Conservation (phyloP, 768 basidiomycete species). For the Mycena haematopus region DNA sequence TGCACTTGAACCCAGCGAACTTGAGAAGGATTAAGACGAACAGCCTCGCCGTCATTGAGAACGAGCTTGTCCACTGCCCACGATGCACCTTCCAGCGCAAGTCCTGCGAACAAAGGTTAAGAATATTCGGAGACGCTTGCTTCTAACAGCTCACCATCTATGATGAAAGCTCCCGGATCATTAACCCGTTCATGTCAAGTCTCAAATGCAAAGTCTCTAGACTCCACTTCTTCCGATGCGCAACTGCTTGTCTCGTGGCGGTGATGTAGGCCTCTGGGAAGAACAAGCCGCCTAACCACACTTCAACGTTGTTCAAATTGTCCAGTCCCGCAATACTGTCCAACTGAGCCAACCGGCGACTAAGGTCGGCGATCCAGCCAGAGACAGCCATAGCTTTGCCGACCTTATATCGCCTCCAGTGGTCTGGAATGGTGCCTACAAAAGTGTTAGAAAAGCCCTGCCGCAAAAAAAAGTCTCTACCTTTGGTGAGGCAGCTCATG, state of each 20-base stretch:
- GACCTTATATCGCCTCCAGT: conserved; percentile 93
- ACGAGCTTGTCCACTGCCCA: conserved; percentile 73
- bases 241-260: conserved; percentile 94
- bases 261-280: conserved; percentile 97
- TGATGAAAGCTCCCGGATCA: conserved; percentile 79
- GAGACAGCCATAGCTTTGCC: conserved; percentile 81
- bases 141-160: conserved; percentile 71
- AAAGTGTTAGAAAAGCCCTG: conserved; percentile 23
- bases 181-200: conserved; percentile 85
- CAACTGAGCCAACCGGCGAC: conserved; percentile 83
- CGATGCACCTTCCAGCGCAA: conserved; percentile 85
- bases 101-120: conserved; percentile 54
- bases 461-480: conserved; percentile 42
- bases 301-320: conserved; percentile 71
- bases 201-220: conserved; percentile 84
- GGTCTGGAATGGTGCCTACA: conserved; percentile 83
- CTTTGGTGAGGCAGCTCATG: conserved; percentile 90
- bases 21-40: conserved; percentile 81
- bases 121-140: conserved; percentile 9
- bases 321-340: conserved; percentile 71
- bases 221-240: conserved; percentile 91
- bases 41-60: conserved; percentile 87
- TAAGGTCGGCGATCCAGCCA: conserved; percentile 85
- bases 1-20: conserved; percentile 82
- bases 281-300: conserved; percentile 95